phyloP scores from a whole-genome alignment of 495 filamentous ascomycete species.

The Penicillium fimorum region DNA sequence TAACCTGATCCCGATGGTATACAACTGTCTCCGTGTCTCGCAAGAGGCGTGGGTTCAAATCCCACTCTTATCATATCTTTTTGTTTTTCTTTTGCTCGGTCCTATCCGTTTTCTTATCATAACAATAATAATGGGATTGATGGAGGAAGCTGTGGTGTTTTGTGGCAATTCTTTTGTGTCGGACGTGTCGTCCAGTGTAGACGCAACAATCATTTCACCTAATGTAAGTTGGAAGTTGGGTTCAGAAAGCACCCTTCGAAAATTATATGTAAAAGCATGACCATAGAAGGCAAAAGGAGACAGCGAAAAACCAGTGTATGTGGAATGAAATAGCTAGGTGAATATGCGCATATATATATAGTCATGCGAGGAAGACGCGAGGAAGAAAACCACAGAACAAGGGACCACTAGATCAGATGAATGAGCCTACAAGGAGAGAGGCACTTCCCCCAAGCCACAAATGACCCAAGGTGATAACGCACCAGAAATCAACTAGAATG shows the following conservation, averaged over 20 bases:
- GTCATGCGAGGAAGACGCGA: background rate
- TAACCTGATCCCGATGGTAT: slow-evolving; percentile 23
- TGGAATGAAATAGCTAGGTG: background rate
- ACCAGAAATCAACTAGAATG: slow-evolving; percentile 1
- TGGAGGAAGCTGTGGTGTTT: no score
- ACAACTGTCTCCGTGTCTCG: slow-evolving; percentile 21
- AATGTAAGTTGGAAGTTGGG: background rate
- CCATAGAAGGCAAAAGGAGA: background rate
- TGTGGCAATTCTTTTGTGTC: no score
- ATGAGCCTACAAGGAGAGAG: background rate
- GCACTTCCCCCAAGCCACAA: background rate
- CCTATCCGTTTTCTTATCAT: no score
- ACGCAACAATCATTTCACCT: background rate
- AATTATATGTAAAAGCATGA: background rate
- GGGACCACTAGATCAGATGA: background rate
- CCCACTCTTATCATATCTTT: slow-evolving; percentile 28
- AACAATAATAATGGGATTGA: no score
- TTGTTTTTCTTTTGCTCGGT: background rate
- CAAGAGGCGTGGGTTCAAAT: slow-evolving; percentile 33
- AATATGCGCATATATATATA: background rate
- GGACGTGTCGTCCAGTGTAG: no score
- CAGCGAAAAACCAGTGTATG: background rate
- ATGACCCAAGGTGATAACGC: background rate
- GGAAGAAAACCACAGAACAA: background rate
- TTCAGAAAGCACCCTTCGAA: background rate